Conservation (phyloP, 116 monocot species). For the Iris pallida region DNA sequence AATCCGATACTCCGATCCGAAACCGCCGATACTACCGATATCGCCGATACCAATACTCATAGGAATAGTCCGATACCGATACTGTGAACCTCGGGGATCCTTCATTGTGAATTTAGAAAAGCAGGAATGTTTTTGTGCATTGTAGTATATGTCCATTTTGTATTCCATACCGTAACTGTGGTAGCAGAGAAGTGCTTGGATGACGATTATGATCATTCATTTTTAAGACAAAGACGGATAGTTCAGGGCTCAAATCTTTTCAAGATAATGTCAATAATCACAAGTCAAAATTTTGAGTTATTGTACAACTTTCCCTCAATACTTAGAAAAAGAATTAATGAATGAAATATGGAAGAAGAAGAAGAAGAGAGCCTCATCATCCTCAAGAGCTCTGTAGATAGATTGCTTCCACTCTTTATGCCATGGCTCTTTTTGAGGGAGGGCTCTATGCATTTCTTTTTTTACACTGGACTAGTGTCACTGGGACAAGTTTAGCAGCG, state of each 20-base stretch:
- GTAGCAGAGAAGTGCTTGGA: neutral
- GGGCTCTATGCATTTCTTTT: constrained; percentile 4
- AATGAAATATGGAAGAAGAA: neutral
- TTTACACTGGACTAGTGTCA: neutral
- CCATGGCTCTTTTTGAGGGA: constrained; percentile 10
- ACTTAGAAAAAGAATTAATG: constrained; percentile 2
- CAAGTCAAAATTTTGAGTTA: constrained; percentile 17
- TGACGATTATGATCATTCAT: constrained; percentile 12
- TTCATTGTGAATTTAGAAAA: no score
- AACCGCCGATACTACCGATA: no score
- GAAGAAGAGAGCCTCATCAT: constrained; percentile 36
- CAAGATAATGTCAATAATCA: constrained; percentile 9
- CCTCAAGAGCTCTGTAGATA: constrained; percentile 40
- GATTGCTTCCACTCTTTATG: constrained; percentile 4
- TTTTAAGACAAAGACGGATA: neutral
- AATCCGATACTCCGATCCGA: no score
- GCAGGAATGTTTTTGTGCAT: neutral
- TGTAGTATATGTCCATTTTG: neutral
- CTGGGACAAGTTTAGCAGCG: neutral
- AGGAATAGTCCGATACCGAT: no score
- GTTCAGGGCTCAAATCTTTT: neutral
- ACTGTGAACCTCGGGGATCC: no score
- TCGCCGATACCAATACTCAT: no score
- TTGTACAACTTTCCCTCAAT: constrained; percentile 27
- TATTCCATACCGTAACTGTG: no score